These are phyloP conservation scores for Populus alba DNA, from an alignment of 345 rosid genomes.

Conservation along the genomic window DNA sequence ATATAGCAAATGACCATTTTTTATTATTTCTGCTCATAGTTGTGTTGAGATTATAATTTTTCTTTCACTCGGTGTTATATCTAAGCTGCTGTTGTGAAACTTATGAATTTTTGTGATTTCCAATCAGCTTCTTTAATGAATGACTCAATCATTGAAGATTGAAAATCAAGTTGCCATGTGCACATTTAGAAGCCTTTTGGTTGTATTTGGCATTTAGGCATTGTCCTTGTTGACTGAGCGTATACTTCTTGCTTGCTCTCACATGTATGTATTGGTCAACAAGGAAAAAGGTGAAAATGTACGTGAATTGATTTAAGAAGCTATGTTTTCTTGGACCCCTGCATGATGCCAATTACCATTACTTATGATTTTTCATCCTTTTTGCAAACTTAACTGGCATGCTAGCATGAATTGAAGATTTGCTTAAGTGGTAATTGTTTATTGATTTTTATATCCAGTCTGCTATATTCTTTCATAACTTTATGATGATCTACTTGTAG, in stretches of 20 bases:
- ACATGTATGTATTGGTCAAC: background rate
- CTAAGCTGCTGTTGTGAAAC: no score
- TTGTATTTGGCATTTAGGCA: background rate
- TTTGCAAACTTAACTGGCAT: background rate
- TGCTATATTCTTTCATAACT: slow-evolving; percentile 6
- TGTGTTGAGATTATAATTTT: background rate
- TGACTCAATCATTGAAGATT: background rate
- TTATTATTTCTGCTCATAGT: background rate
- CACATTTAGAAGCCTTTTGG: background rate
- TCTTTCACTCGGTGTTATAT: background rate
- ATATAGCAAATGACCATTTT: background rate
- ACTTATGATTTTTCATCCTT: background rate
- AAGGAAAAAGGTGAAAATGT: background rate
- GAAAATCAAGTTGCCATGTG: background rate
- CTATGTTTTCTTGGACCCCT: background rate
- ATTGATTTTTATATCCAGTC: background rate
- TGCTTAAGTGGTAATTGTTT: background rate
- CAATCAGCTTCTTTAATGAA: background rate
- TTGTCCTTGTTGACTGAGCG: background rate
- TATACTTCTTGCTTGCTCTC: background rate
- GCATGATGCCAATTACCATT: background rate
- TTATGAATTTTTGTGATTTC: background rate
- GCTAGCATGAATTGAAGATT: background rate
- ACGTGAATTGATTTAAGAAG: background rate
- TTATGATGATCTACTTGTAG: slow-evolving; percentile 41